Evolutionary conservation across 129 eudicot species (phyloP), one percentile per base, ranked within the genome.

Genomic region (Deinandra increscens): DNA sequence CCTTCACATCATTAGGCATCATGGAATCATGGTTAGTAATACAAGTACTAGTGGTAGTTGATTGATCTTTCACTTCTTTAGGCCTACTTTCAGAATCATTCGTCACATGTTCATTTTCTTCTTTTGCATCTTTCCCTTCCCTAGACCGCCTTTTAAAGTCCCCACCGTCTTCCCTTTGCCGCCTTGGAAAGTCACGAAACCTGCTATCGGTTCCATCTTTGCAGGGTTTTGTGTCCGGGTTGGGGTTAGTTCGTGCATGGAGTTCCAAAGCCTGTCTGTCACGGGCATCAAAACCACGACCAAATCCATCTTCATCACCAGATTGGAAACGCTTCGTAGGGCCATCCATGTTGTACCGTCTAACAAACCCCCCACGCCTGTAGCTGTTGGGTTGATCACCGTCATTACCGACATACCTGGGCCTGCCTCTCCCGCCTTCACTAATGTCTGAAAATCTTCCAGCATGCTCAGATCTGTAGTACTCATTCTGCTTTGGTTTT

Each of bases 401-500:
- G 15, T 46, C 71, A 42, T 58, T 72, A 13, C 66, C 70, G 18
- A 43, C 75, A 10, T 66, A 79, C 48, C 83, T 60, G 14, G 80
- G 75, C 29, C 72, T 49, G 42, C 81, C 78, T 50, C 84, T 65
- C 50, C 81, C 69, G 7, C 63, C 71, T 59, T 56, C 83, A 22
- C 15, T 78, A 33, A 49, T 19, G 38, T 80, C 84, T 9, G 83
- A 73, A 54, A 69, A 58, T 61, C 84, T 61, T 37, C 75, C 84
- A 1, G 80, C 58, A 10, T 75, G 65, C 38, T 73, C 79, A 9
- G 79, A 74, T 65, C 79, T 51, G 65, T 74, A 74, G 22, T 39
- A 74, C 66, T 74, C 79, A 3, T 53, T 74, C 65, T 74, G 79
- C 51, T 70, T 80, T 12, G 75, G 73, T 53, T 75, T 80, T 64